These are phyloP conservation scores for Dioszegia crocea DNA, from an alignment of 768 basidiomycete genomes.

Conservation along the genomic window DNA sequence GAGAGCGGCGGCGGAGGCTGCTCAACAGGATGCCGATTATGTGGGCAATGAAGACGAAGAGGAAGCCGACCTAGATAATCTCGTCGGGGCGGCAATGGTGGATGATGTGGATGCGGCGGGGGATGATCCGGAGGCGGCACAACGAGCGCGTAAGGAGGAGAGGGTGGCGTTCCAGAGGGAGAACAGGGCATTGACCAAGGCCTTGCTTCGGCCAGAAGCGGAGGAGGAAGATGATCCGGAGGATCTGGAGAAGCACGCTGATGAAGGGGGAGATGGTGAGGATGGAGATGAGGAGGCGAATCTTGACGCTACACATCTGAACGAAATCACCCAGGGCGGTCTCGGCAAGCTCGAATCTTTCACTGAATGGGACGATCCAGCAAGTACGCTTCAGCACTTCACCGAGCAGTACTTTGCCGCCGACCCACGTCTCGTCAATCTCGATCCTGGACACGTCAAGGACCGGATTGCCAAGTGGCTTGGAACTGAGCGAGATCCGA, in stretches of 20 bases:
- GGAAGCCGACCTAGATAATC: conserved; percentile 8
- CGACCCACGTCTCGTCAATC: conserved; percentile 11
- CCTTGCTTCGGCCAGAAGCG: neutral
- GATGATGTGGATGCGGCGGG: conserved; percentile 20
- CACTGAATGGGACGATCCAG: conserved; percentile 31
- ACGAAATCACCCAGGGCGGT: neutral
- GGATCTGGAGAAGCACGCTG: conserved; percentile 9
- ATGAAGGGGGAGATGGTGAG: neutral
- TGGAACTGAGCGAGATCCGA: conserved; percentile 21
- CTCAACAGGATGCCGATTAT: conserved; percentile 43
- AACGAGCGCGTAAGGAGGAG: conserved; percentile 17
- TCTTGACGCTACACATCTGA: neutral
- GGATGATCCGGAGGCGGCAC: conserved; percentile 18
- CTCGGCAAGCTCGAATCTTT: conserved; percentile 9
- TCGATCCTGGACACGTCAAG: conserved; percentile 18
- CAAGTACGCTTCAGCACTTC: conserved; percentile 18
- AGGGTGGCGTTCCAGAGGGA: conserved; percentile 12
- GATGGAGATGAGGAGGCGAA: conserved; percentile 3
- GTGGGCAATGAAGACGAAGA: conserved; percentile 39
- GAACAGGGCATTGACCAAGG: conserved; percentile 4
- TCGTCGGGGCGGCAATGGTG: conserved; percentile 5
- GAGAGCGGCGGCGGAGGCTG: neutral
- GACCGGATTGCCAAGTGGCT: conserved; percentile 28
- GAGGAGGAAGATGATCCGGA: conserved; percentile 16
- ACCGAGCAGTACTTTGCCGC: conserved; percentile 19